phyloP scores from a whole-genome alignment of 257 asterid species.

The Primulina huaijiensis region DNA sequence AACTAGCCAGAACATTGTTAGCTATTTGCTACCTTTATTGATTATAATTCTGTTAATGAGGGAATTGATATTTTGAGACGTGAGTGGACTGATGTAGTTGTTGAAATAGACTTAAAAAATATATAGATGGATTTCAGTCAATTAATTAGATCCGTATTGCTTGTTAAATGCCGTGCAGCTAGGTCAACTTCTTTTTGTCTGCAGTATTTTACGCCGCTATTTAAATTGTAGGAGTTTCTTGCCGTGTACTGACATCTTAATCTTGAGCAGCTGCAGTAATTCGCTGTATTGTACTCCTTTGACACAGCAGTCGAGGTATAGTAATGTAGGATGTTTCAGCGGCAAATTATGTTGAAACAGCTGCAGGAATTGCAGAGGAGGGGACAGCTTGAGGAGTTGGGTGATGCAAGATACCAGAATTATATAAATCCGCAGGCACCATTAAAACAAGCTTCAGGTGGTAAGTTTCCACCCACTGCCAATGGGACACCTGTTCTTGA shows the following conservation, averaged over 20 bases:
- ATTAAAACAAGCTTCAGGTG: slow-evolving; percentile 36
- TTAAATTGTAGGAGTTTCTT: not conserved
- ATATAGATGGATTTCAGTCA: not conserved
- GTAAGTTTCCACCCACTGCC: slow-evolving; percentile 29
- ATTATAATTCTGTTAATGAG: not conserved
- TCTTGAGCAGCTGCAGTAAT: slow-evolving; percentile 19
- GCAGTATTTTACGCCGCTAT: not conserved
- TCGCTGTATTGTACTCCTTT: slow-evolving; percentile 28
- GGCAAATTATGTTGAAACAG: slow-evolving; percentile 65
- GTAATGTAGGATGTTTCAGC: slow-evolving; percentile 55
- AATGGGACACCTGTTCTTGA: slow-evolving; percentile 45
- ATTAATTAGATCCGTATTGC: not conserved
- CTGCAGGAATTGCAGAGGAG: slow-evolving; percentile 67
- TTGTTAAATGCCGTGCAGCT: slow-evolving; percentile 6
- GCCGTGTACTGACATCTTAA: slow-evolving; percentile 7
- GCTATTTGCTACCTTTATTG: slow-evolving; percentile 1
- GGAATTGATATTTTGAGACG: not conserved
- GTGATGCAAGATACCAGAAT: slow-evolving; percentile 40
- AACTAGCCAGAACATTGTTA: not conserved
- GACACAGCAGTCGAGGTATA: slow-evolving; percentile 16
- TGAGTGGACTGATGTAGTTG: not conserved
- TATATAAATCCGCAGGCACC: slow-evolving; percentile 37
- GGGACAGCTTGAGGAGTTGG: slow-evolving; percentile 56
- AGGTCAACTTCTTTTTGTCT: not conserved
- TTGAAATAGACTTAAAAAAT: no score